A percentile compares a stretch with the other conserved stretches of the same genome.
Evolutionary conservation across 2,329 filamentous ascomycete genomes (phyloP).

Genomic region (Ophiosphaerella korrae): DNA sequence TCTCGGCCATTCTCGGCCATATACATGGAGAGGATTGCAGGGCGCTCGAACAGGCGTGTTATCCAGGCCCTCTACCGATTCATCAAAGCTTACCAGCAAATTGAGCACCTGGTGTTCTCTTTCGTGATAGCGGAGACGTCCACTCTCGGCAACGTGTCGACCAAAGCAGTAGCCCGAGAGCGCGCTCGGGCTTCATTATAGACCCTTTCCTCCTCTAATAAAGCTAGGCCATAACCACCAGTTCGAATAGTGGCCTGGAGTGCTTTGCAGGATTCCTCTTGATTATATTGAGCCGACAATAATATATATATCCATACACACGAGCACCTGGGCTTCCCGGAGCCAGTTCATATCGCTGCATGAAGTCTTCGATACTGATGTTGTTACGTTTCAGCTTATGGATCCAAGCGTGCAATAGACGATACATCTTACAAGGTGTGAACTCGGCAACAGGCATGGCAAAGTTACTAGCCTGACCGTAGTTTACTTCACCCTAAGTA

Average conservation of each 20-base stretch:
- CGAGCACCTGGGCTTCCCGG: too few species aligned
- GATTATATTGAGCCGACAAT: too few species aligned
- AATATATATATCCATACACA: too few species aligned
- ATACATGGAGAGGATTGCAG: neutral
- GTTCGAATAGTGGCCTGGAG: too few species aligned
- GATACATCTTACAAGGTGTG: neutral
- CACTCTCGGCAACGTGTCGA: neutral
- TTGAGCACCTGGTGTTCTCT: neutral
- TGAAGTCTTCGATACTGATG: neutral
- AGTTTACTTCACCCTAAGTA: neutral
- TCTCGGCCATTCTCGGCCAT: constrained; percentile 3
- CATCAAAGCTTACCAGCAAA: constrained; percentile 1
- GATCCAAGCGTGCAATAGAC: neutral
- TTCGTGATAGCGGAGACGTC: neutral
- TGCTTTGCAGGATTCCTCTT: too few species aligned
- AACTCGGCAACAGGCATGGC: neutral
- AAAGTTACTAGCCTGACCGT: neutral
- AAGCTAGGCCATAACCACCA: too few species aligned
- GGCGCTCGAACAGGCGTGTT: neutral
- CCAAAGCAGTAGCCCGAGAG: neutral
- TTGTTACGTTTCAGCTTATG: neutral
- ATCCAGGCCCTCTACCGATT: neutral
- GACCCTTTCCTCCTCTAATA: too few species aligned
- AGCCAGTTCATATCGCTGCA: too few species aligned
- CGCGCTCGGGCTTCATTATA: neutral